Evolutionary conservation across 1,139 yeast species (phyloP).

Genomic region (Blastobotrys raffinosifermentans): DNA sequence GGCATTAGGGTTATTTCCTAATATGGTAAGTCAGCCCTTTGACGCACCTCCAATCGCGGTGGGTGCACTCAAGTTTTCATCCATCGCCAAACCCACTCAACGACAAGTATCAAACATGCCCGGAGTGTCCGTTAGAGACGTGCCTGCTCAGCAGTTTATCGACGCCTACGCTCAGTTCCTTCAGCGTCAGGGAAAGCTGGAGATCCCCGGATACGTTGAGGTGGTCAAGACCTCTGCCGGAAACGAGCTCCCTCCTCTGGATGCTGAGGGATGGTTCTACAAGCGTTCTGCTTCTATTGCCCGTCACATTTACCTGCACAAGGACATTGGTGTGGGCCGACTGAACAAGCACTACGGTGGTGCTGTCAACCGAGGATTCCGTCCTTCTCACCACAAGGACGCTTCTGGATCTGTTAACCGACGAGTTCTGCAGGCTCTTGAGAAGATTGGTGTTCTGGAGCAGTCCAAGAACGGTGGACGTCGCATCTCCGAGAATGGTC

Average conservation of each 20-base stretch:
- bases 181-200: slow-evolving; percentile 99
- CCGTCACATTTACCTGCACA: slow-evolving; percentile 99
- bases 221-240: slow-evolving; percentile 98
- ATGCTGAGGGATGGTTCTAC: slow-evolving; percentile 99
- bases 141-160: slow-evolving; percentile 99
- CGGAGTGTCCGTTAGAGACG: slow-evolving; percentile 98
- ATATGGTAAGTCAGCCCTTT: not conserved
- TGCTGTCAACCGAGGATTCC: slow-evolving; percentile 98
- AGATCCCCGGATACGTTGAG: slow-evolving; percentile 99
- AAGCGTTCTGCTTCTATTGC: slow-evolving; percentile 99
- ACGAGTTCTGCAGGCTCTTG: slow-evolving; percentile 95
- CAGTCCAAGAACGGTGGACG: slow-evolving; percentile 98
- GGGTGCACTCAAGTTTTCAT: slow-evolving; percentile 1
- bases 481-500: slow-evolving; percentile 99
- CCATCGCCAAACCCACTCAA: slow-evolving; percentile 11
- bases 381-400: slow-evolving; percentile 98
- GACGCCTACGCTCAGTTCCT: slow-evolving; percentile 99
- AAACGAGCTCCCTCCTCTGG: slow-evolving; percentile 99
- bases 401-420: slow-evolving; percentile 99
- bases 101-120: slow-evolving; percentile 58
- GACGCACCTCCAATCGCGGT: not conserved
- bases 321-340: slow-evolving; percentile 99
- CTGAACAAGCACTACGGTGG: slow-evolving; percentile 99
- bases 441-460: slow-evolving; percentile 97
- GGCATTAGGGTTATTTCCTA: no score